A percentile compares a stretch with the other conserved stretches of the same genome.
These are phyloP conservation scores for Neohortaea acidophila DNA, from an alignment of 495 filamentous ascomycete species.

Conservation along the genomic window DNA sequence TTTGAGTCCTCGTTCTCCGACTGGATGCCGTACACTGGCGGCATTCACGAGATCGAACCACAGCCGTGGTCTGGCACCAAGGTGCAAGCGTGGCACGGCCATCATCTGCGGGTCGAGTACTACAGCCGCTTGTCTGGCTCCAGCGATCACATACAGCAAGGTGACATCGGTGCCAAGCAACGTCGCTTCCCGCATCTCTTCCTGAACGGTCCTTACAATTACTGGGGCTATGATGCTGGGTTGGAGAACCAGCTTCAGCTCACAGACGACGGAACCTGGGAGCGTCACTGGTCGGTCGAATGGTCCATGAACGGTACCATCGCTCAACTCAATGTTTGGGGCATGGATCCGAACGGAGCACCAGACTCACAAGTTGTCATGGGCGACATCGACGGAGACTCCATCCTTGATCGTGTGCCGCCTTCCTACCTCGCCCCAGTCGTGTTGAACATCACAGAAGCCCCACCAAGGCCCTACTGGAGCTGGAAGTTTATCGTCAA, in stretches of 20 bases:
- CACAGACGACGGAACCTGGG: constrained; percentile 38
- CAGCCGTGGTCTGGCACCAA: constrained; percentile 46
- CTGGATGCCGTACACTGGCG: constrained; percentile 39
- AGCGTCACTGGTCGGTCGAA: constrained; percentile 44
- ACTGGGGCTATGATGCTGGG: constrained; percentile 52
- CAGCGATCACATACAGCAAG: constrained; percentile 47
- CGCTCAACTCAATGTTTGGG: constrained; percentile 52
- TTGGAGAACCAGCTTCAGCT: constrained; percentile 39
- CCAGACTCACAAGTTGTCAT: constrained; percentile 43
- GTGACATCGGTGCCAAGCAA: constrained; percentile 34
- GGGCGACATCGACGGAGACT: constrained; percentile 45
- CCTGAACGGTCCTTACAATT: constrained; percentile 49
- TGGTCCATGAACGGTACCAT: constrained; percentile 46
- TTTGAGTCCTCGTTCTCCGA: constrained; percentile 43
- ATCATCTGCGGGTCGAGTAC: constrained; percentile 53
- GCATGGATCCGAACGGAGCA: constrained; percentile 47
- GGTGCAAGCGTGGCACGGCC: constrained; percentile 44
- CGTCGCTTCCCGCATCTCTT: constrained; percentile 49
- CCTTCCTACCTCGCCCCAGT: constrained; percentile 40
- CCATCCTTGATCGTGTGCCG: constrained; percentile 46
- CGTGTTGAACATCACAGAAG: constrained; percentile 43
- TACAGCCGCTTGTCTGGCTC: constrained; percentile 48
- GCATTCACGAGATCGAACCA: constrained; percentile 28
- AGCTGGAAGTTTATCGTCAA: constrained; percentile 40
- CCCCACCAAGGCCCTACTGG: constrained; percentile 38